A percentile compares a stretch with the other conserved stretches of the same genome.
Evolutionary conservation across 2,329 filamentous ascomycete genomes (phyloP).

Genomic region (Xylariaceae sp.): DNA sequence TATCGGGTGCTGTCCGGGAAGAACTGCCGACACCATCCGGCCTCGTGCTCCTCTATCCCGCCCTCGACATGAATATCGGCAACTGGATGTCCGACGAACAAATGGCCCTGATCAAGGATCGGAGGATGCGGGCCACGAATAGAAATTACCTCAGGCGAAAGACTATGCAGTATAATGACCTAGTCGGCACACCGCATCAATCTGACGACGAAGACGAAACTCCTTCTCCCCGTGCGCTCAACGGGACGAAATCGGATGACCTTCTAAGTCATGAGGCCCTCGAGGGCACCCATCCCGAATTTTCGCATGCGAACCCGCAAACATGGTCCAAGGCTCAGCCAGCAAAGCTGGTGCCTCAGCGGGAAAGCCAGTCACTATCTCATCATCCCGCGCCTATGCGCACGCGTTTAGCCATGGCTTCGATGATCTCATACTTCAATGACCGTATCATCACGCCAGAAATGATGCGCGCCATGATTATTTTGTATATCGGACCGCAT

Average conservation of each 20-base stretch:
- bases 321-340: slow-evolving; percentile 30
- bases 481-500: slow-evolving; percentile 90
- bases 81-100: slow-evolving; percentile 99
- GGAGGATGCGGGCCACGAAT: slow-evolving; percentile 71
- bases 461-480: slow-evolving; percentile 99
- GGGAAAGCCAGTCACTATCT: slow-evolving; percentile 32
- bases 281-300: slow-evolving; percentile 43
- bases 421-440: slow-evolving; percentile 98
- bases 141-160: slow-evolving; percentile 73
- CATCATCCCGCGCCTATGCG: slow-evolving; percentile 56
- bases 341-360: slow-evolving; percentile 17
- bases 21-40: slow-evolving; percentile 71
- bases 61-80: slow-evolving; percentile 92
- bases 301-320: slow-evolving; percentile 43
- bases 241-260: slow-evolving; percentile 17
- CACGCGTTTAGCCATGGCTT: slow-evolving; percentile 87
- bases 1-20: slow-evolving; percentile 49
- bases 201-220: slow-evolving; percentile 66
- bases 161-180: slow-evolving; percentile 77
- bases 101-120: slow-evolving; percentile 86
- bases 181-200: slow-evolving; percentile 76
- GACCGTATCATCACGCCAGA: slow-evolving; percentile 91
- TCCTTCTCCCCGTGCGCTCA: slow-evolving; percentile 30
- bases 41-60: slow-evolving; percentile 80
- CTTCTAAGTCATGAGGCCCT: slow-evolving; percentile 14